A percentile compares a stretch with the other conserved stretches of the same genome.
phyloP scores from a whole-genome alignment of 805 yeast species.

The Candida parachauliodes region DNA sequence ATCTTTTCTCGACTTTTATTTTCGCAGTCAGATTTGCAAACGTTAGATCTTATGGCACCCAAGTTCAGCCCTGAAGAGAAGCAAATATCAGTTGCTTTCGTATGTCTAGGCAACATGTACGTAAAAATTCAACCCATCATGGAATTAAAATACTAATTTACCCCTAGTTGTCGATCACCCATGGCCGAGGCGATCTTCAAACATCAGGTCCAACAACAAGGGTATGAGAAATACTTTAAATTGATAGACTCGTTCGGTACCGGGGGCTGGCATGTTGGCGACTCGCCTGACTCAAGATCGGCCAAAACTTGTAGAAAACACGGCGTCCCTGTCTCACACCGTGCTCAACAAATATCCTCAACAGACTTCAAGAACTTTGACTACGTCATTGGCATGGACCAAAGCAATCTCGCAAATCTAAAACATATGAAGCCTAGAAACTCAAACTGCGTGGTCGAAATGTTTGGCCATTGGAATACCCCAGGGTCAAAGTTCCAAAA shows the following conservation, averaged over 20 bases:
- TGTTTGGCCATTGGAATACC: constrained; percentile 74
- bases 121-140: constrained; percentile 25
- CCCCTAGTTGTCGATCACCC: constrained; percentile 79
- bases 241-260: constrained; percentile 87
- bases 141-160: constrained; percentile 4
- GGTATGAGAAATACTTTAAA: constrained; percentile 42
- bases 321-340: constrained; percentile 71
- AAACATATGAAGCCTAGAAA: constrained; percentile 50
- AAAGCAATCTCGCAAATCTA: constrained; percentile 51
- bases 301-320: constrained; percentile 62
- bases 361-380: constrained; percentile 57
- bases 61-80: constrained; percentile 17
- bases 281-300: constrained; percentile 75
- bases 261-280: constrained; percentile 79
- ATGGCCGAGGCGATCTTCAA: constrained; percentile 95
- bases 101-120: constrained; percentile 85
- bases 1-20: too few relatives aligned
- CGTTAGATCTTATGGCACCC: constrained; percentile 18
- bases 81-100: constrained; percentile 71
- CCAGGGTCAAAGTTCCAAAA: constrained; percentile 42
- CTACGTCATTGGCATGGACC: constrained; percentile 70
- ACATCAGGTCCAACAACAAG: constrained; percentile 54
- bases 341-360: constrained; percentile 63
- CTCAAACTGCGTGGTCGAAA: constrained; percentile 45
- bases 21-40: too few relatives aligned